Percentiles rank a stretch among this genome's conserved stretches.
Conservation (phyloP, 1,139 yeast species). For the Debaryomyces sp. region DNA sequence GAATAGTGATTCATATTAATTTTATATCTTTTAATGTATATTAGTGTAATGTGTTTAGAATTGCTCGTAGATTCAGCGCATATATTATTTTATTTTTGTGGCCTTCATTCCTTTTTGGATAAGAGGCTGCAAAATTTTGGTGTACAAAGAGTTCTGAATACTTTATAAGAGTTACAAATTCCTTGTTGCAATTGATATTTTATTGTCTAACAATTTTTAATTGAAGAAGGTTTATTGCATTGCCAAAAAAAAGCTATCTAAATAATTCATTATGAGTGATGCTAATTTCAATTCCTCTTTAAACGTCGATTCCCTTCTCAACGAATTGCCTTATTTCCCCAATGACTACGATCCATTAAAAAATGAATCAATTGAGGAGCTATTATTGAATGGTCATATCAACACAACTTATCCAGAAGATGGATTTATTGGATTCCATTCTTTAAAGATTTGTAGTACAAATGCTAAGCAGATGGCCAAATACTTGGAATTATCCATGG, state of each 20-base stretch:
- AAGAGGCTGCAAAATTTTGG: conserved; percentile 3
- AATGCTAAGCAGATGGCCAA: conserved; percentile 69
- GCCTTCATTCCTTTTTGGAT: not conserved
- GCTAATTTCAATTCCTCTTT: not conserved
- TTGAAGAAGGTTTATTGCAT: not conserved
- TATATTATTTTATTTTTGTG: not conserved
- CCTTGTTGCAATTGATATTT: not conserved
- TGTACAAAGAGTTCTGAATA: conserved; percentile 2
- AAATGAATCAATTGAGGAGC: conserved; percentile 21
- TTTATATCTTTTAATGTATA: not conserved
- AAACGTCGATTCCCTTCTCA: not conserved
- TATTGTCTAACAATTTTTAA: not conserved
- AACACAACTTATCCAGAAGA: conserved; percentile 28
- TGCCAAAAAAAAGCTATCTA: not conserved
- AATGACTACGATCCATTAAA: conserved; percentile 21
- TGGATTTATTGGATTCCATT: conserved; percentile 37
- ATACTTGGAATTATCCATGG: conserved; percentile 57
- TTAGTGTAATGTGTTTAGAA: not conserved
- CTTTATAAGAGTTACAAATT: not conserved
- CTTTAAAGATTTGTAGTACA: conserved; percentile 42
- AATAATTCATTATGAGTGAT: conserved; percentile 3
- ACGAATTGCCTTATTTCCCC: conserved; percentile 29
- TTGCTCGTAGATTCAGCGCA: not conserved
- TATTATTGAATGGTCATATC: conserved; percentile 26
- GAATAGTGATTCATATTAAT: not conserved